A percentile compares a stretch with the other conserved stretches of the same genome.
phyloP scores from a whole-genome alignment of 2,329 filamentous ascomycete genomes.

The Sclerotinia subarctica region DNA sequence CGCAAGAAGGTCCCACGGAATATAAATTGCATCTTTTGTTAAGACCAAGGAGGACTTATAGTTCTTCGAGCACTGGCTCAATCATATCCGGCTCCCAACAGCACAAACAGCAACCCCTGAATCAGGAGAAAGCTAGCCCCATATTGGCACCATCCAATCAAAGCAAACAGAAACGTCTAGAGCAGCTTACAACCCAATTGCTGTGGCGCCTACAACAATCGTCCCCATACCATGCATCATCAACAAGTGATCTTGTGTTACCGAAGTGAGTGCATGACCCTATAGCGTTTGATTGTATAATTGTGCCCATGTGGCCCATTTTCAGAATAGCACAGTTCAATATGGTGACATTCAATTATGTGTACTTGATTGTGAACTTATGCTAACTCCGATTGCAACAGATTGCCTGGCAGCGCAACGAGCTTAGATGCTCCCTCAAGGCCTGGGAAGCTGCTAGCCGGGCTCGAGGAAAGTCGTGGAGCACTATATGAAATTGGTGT shows the following conservation, averaged over 20 bases:
- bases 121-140: constrained; percentile 25
- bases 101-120: constrained; percentile 27
- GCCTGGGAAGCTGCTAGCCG: constrained; percentile 62
- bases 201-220: constrained; percentile 95
- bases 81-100: constrained; percentile 42
- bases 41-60: constrained; percentile 71
- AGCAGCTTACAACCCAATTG: constrained; percentile 91
- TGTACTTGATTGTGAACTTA: background rate
- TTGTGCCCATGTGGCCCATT: background rate
- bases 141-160: constrained; percentile 47
- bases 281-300: background rate
- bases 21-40: constrained; percentile 93
- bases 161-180: constrained; percentile 76
- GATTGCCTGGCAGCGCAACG: constrained; percentile 61
- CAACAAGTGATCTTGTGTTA: constrained; percentile 69
- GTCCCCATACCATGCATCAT: constrained; percentile 82
- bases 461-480: constrained; percentile 87
- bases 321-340: background rate
- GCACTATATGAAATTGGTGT: constrained; percentile 96
- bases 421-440: constrained; percentile 48
- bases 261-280: constrained; percentile 47
- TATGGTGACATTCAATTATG: background rate
- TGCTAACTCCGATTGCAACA: constrained; percentile 7
- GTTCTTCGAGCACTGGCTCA: constrained; percentile 63
- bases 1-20: constrained; percentile 90